A percentile compares a stretch with the other conserved stretches of the same genome.
phyloP scores from a whole-genome alignment of 2,329 filamentous ascomycete species.

The Botrytis galanthina region DNA sequence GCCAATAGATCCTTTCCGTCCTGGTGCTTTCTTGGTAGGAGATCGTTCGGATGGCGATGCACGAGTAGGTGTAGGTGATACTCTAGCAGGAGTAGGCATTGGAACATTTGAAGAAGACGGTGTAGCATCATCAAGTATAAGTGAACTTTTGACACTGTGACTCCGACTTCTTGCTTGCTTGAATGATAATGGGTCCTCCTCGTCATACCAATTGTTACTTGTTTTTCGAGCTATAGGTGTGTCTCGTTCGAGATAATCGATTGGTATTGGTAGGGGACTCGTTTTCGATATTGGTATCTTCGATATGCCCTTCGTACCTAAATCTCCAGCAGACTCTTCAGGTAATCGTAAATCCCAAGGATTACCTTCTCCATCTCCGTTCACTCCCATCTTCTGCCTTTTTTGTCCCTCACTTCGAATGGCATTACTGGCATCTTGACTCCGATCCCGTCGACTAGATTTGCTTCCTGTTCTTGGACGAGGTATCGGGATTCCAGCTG shows the following conservation, averaged over 20 bases:
- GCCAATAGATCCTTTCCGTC: conserved; percentile 28
- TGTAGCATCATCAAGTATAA: conserved; percentile 51
- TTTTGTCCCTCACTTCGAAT: conserved; percentile 43
- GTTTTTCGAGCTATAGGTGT: conserved; percentile 62
- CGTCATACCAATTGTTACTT: conserved; percentile 51
- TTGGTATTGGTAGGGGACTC: conserved; percentile 73
- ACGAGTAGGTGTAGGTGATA: conserved; percentile 39
- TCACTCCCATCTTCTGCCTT: conserved; percentile 39
- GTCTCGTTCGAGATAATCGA: conserved; percentile 71
- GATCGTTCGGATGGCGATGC: conserved; percentile 46
- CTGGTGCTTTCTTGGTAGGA: conserved; percentile 49
- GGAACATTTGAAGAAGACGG: conserved; percentile 34
- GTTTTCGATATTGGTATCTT: conserved; percentile 83
- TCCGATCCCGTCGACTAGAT: conserved; percentile 43
- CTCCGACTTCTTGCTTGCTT: conserved; percentile 68
- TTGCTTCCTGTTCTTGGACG: conserved; percentile 52
- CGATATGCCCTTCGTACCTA: conserved; percentile 62
- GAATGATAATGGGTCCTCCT: conserved; percentile 58
- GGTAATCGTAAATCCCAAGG: conserved; percentile 73
- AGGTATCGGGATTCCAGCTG: conserved; percentile 67
- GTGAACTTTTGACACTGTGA: conserved; percentile 54
- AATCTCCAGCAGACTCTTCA: conserved; percentile 70
- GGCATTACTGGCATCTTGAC: conserved; percentile 36
- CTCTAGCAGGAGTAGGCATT: conserved; percentile 38
- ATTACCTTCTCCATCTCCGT: conserved; percentile 46